Evolutionary conservation across 116 monocot genomes (phyloP), one percentile per base, ranked within the genome.

Genomic region (Phalaenopsis hybrid): DNA sequence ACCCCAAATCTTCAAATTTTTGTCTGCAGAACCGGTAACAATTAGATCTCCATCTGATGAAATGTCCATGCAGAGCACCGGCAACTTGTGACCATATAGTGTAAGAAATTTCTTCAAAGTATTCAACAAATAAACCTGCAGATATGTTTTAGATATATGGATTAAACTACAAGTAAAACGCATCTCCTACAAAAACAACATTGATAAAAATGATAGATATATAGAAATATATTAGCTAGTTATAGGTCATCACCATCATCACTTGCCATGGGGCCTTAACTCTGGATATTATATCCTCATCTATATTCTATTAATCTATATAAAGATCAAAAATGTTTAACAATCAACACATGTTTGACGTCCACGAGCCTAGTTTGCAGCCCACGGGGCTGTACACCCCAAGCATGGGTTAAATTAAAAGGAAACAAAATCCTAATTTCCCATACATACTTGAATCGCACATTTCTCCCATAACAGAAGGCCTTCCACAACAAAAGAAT

Each of bases 1-100:
- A 84, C 98, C 98, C 95, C 98, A 98, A 45, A 98, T 95, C 79
- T 90, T 98, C 80, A 98, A 57, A 85, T 94, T 95, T 87, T 98
- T 98, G 87, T 98, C 98, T 44, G 92, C 90, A 41, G 98, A 98
- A 68, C 98, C 98, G 81, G 88, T 95, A 57, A 98, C 93, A 85
- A 98, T 87, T 50, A 95, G 89, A 50, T 89, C 89, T 50, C 92
- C 98, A 90, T 98, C 98, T 50, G 98, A 98, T 77, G 98, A 98
- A 78, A 98, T 95, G 86, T 98, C 98, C 95, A 95, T 90, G 86
- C 95, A 93, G 51, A 94, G 88, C 31, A 93, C 98, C 20, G 93
- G 93, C 55, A 93, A 85, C 77, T 93, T 98, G 89, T 95, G 98
- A 44, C 98, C 98, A 86, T 95, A 93, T n/a, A 98, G 84, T 9